These are phyloP conservation scores for Pichia paraexigua DNA, from an alignment of 805 yeast species.

Conservation along the genomic window DNA sequence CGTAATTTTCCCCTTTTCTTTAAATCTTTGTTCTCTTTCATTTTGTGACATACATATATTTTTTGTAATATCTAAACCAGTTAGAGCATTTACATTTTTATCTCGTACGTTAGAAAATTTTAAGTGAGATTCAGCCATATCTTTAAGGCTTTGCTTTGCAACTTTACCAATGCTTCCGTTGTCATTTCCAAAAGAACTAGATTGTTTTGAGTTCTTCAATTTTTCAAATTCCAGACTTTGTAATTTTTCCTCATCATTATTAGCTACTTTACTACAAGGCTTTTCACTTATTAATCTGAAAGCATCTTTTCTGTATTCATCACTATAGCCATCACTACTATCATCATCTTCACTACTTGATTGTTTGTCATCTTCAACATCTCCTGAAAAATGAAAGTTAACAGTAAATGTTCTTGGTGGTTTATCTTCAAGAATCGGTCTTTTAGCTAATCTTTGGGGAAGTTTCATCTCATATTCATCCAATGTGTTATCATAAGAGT, in stretches of 20 bases:
- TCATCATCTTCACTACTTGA: background rate
- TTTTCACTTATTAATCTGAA: background rate
- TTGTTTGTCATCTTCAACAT: conserved; percentile 9
- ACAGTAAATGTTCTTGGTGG: conserved; percentile 29
- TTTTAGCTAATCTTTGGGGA: conserved; percentile 18
- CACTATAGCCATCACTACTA: background rate
- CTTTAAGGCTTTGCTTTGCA: background rate
- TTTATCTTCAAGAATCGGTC: conserved; percentile 22
- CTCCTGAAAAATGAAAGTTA: conserved; percentile 17
- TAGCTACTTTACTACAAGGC: background rate
- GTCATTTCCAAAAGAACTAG: background rate
- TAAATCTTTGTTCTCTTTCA: conserved; percentile 12
- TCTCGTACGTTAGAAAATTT: background rate
- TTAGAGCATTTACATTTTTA: conserved; percentile 12
- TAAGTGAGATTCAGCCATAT: background rate
- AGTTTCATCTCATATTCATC: conserved; percentile 11
- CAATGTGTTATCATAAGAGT: background rate
- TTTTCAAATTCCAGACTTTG: background rate
- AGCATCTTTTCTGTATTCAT: background rate
- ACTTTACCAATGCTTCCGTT: too few relatives aligned
- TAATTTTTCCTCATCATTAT: background rate
- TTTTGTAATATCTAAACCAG: conserved; percentile 14
- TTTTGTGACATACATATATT: conserved; percentile 3
- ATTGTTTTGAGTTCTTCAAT: background rate
- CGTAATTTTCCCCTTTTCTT: conserved; percentile 5